Base-by-base conservation (phyloP, 345 rosid genomes). In the Linum trigynum region DNA sequence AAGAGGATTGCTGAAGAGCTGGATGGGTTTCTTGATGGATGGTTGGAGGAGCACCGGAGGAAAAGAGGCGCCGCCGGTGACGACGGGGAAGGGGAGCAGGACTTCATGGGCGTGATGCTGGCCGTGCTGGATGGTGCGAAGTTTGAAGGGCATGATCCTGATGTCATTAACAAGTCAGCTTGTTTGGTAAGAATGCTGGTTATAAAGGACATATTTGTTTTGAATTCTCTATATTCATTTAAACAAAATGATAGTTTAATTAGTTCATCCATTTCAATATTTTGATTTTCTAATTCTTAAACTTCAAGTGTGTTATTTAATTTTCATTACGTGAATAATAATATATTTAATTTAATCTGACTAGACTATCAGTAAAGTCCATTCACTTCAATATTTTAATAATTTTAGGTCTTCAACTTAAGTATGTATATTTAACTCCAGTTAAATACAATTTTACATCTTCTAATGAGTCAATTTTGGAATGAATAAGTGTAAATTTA, bases 1-100 rank as follows among this genome's bases (percentile, higher is more conserved):
- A 67, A 69, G 57, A 58, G 17, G 35, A 61, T 62, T 11, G 72
- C 69, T 0, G 43, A 69, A 38, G 80, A 69, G 59, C 5, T 73
- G 50, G 74, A 69, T 23, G 1, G 6, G 2, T 37, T 73, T 3
- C 15, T 55, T 7, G 63, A 36, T 8, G 64, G 39, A 8, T 72
- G 72, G 80, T 56, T 77, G 5, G 74, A 69, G 56, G 77, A 77
- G 57, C 74, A 67, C 50, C 62, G 65, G 14, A 3, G 41, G 60
- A 48, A 50, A 36, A 43, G 62, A 63, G 17, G 32, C 5, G 55
- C 39, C 32, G 36, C 36, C 3, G 37, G 37, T 0, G 16, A n/a
- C 0, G 55, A 7, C 16, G 39, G 5, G 2, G 14, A 43, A 2
- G 35, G 14, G 1, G 57, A 15, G 14, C 36, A 67, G 16, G 80